phyloP scores from a whole-genome alignment of 495 filamentous ascomycete genomes.

The Xylaria nigripes region DNA sequence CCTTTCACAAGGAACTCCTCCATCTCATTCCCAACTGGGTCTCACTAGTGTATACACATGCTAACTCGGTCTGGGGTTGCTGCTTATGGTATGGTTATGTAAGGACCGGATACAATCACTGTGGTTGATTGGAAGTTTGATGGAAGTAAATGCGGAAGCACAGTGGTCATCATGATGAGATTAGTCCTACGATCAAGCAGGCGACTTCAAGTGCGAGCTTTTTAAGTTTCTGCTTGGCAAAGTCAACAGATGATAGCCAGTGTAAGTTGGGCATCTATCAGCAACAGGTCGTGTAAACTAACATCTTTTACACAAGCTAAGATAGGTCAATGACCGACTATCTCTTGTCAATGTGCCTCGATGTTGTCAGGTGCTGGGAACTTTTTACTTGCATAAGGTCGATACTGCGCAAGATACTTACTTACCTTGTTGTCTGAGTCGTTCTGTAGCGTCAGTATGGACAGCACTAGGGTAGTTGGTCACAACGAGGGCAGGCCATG shows the following conservation, averaged over 20 bases:
- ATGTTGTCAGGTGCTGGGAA: not conserved
- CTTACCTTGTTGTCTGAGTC: not conserved
- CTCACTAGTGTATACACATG: not conserved
- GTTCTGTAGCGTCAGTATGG: not conserved
- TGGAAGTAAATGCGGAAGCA: not conserved
- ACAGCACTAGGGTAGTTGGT: not conserved
- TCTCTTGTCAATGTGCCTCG: not conserved
- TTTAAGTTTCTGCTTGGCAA: not conserved
- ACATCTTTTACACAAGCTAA: not conserved
- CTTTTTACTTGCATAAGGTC: not conserved
- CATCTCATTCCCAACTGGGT: not conserved
- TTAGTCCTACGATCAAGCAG: not conserved
- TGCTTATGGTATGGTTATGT: slow-evolving; percentile 2
- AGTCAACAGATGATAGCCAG: not conserved
- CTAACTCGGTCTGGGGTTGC: not conserved
- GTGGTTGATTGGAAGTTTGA: not conserved
- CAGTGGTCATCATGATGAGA: not conserved
- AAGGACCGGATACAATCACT: not conserved
- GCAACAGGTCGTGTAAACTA: not conserved
- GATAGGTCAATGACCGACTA: not conserved
- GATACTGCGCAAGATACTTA: not conserved
- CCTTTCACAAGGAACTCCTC: not conserved
- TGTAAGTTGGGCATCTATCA: not conserved
- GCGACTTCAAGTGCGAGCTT: not conserved
- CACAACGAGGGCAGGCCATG: not conserved